These are phyloP conservation scores for Penicillium herquei DNA, from an alignment of 495 filamentous ascomycete species.

Conservation along the genomic window DNA sequence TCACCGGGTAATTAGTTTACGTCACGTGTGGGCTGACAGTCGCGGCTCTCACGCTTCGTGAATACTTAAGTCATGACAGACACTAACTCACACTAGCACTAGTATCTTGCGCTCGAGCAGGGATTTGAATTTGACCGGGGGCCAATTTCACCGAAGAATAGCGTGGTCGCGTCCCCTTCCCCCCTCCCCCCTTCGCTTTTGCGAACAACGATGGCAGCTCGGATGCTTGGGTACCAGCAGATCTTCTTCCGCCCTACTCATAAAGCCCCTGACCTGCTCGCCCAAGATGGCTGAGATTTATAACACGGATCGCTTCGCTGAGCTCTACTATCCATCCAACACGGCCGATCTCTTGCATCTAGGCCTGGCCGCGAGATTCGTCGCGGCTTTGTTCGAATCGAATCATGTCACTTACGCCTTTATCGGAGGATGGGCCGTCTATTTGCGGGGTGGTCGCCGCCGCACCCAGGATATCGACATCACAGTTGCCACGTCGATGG, in stretches of 20 bases:
- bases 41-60: background rate
- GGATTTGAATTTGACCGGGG: slow-evolving; percentile 7
- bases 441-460: slow-evolving; percentile 19
- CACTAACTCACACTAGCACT: background rate
- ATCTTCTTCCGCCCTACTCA: background rate
- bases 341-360: slow-evolving; percentile 23
- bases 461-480: slow-evolving; percentile 24
- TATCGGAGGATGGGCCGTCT: slow-evolving; percentile 24
- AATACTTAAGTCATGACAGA: background rate
- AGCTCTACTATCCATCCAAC: slow-evolving; percentile 25
- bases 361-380: slow-evolving; percentile 20
- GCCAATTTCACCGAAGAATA: slow-evolving; percentile 6
- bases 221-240: slow-evolving; percentile 2
- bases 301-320: slow-evolving; percentile 24
- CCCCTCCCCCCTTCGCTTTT: background rate
- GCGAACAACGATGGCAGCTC: slow-evolving; percentile 4
- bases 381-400: slow-evolving; percentile 20
- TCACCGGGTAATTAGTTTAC: background rate
- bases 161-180: background rate
- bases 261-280: slow-evolving; percentile 2
- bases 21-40: slow-evolving; percentile 1
- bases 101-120: background rate
- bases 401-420: slow-evolving; percentile 23
- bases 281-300: slow-evolving; percentile 25
- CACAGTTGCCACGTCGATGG: slow-evolving; percentile 20